phyloP scores from a whole-genome alignment of 129 eudicot genomes.

The Flaveria sonorensis region DNA sequence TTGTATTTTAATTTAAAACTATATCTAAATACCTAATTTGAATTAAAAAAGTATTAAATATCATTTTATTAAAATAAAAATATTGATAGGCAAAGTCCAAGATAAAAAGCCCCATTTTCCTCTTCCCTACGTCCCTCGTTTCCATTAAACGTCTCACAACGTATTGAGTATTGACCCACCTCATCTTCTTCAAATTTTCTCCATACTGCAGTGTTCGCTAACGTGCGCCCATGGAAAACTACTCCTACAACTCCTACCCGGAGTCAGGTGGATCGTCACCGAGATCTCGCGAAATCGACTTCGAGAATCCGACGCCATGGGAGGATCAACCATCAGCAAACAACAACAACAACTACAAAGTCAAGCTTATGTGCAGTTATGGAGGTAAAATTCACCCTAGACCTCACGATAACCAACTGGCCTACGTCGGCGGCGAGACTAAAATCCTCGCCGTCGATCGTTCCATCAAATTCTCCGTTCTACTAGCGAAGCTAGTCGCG shows the following conservation, averaged over 20 bases:
- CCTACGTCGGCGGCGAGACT: conserved; percentile 89
- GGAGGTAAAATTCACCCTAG: conserved; percentile 95
- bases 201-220: conserved; percentile 2
- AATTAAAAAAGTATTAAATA: not conserved
- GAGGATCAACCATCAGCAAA: conserved; percentile 52
- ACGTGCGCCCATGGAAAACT: conserved; percentile 64
- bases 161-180: not conserved
- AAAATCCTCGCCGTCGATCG: conserved; percentile 84
- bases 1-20: not conserved
- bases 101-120: conserved; percentile 36
- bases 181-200: not conserved
- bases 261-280: conserved; percentile 97
- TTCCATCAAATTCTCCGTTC: conserved; percentile 40
- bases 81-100: conserved; percentile 14
- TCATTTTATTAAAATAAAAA: not conserved
- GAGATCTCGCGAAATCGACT: conserved; percentile 87
- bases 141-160: conserved; percentile 9
- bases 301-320: conserved; percentile 86
- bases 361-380: conserved; percentile 88
- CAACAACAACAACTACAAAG: conserved; percentile 51
- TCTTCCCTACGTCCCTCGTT: conserved; percentile 22
- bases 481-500: conserved; percentile 46
- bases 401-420: conserved; percentile 72
- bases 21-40: not conserved
- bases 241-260: conserved; percentile 73